Conservation (phyloP, 2,329 filamentous ascomycete species). For the Cercospora beticola region DNA sequence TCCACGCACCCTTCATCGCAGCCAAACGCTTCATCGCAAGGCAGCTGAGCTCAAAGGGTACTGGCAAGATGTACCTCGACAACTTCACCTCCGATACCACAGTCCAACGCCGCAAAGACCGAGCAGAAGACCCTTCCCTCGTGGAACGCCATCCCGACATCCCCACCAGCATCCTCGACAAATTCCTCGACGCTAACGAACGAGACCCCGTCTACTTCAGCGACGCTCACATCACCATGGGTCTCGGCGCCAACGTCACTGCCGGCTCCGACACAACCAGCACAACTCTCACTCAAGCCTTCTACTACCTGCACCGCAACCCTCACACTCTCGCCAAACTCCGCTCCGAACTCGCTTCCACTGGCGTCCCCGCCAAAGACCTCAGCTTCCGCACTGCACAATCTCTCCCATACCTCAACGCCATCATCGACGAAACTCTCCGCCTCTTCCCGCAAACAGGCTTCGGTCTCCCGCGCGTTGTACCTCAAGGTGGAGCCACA, state of each 20-base stretch:
- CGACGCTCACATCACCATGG: conserved; percentile 39
- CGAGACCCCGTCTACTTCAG: conserved; percentile 41
- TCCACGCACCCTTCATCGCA: conserved; percentile 8
- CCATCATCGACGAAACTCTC: conserved; percentile 25
- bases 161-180: conserved; percentile 37
- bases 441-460: conserved; percentile 27
- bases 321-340: conserved; percentile 29
- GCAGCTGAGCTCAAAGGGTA: conserved; percentile 5
- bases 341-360: conserved; percentile 13
- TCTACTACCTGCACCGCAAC: conserved; percentile 37
- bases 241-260: conserved; percentile 26
- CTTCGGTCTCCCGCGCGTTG: conserved; percentile 15
- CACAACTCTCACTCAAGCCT: conserved; percentile 34
- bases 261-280: conserved; percentile 39
- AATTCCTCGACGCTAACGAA: conserved; percentile 40
- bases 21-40: not conserved
- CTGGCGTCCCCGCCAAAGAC: not conserved
- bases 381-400: conserved; percentile 7
- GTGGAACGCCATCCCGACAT: not conserved
- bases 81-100: conserved; percentile 15
- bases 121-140: not conserved
- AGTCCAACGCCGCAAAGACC: conserved; percentile 10
- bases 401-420: conserved; percentile 13
- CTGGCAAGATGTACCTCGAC: conserved; percentile 18
- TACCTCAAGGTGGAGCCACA: conserved; percentile 15